phyloP scores from a whole-genome alignment of 495 filamentous ascomycete species.

The Aspergillus affinis region DNA sequence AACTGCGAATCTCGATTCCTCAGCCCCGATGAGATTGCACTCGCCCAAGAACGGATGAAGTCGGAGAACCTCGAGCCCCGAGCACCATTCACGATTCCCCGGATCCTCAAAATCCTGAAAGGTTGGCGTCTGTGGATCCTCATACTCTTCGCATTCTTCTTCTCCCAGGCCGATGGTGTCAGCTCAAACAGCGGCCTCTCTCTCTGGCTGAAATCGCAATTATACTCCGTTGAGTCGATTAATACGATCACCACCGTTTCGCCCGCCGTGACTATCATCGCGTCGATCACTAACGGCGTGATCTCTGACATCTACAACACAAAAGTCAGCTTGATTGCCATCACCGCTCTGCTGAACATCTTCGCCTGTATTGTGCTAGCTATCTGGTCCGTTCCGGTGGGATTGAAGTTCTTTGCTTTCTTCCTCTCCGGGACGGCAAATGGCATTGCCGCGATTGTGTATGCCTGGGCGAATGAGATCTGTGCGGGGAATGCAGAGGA shows the following conservation, averaged over 20 bases:
- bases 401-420: conserved; percentile 50
- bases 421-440: conserved; percentile 29
- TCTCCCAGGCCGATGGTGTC: conserved; percentile 30
- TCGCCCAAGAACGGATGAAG: conserved; percentile 34
- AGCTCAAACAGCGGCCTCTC: conserved; percentile 30
- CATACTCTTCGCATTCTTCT: conserved; percentile 38
- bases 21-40: conserved; percentile 31
- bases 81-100: conserved; percentile 24
- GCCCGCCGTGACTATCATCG: conserved; percentile 39
- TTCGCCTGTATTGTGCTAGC: conserved; percentile 41
- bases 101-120: conserved; percentile 22
- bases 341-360: conserved; percentile 36
- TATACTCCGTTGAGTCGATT: conserved; percentile 41
- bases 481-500: conserved; percentile 56
- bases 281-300: conserved; percentile 40
- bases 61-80: conserved; percentile 32
- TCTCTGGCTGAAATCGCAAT: conserved; percentile 43
- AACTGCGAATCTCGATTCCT: conserved; percentile 38
- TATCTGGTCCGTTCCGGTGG: conserved; percentile 49
- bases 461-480: conserved; percentile 56
- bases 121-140: conserved; percentile 27
- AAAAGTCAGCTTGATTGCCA: conserved; percentile 38
- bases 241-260: conserved; percentile 44
- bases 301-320: conserved; percentile 44
- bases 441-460: conserved; percentile 28